These are phyloP conservation scores for Phragmites australis DNA, from an alignment of 176 grass and related monocot genomes.

Conservation along the genomic window DNA sequence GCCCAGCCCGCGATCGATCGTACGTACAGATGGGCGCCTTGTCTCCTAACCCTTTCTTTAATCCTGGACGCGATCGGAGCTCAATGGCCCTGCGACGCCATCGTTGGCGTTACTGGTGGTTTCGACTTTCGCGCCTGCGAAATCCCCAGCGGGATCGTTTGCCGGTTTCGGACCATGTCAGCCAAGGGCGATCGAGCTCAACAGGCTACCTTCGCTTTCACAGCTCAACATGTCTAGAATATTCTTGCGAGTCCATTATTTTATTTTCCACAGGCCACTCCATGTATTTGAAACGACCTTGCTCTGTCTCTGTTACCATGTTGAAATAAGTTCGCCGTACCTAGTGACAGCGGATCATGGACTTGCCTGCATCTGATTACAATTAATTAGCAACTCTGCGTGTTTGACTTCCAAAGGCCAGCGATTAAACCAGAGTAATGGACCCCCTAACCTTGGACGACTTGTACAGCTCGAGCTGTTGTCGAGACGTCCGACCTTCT, in stretches of 20 bases:
- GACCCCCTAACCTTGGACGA: conserved; percentile 11
- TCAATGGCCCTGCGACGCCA: not conserved
- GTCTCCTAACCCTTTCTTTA: conserved; percentile 23
- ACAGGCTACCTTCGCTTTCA: not conserved
- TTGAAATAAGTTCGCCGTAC: too few species aligned
- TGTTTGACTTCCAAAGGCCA: conserved; percentile 37
- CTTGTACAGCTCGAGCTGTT: conserved; percentile 18
- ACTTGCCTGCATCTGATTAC: not conserved
- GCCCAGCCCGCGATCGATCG: not conserved
- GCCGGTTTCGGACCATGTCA: not conserved
- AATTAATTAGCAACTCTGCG: not conserved
- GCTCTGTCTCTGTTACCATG: not conserved
- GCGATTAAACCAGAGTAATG: conserved; percentile 17
- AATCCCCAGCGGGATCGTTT: conserved; percentile 37
- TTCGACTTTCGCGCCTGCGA: conserved; percentile 25
- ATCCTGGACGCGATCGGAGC: not conserved
- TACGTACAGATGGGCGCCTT: conserved; percentile 1
- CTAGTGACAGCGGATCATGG: conserved; percentile 2
- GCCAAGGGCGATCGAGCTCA: not conserved
- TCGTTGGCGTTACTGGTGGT: conserved; percentile 37
- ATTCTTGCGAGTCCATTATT: too few species aligned
- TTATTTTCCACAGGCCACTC: too few species aligned
- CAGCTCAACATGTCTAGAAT: not conserved
- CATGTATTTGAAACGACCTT: not conserved
- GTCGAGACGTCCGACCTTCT: too few species aligned